phyloP scores from a whole-genome alignment of 495 filamentous ascomycete species.

The Tuber microsphaerosporum region DNA sequence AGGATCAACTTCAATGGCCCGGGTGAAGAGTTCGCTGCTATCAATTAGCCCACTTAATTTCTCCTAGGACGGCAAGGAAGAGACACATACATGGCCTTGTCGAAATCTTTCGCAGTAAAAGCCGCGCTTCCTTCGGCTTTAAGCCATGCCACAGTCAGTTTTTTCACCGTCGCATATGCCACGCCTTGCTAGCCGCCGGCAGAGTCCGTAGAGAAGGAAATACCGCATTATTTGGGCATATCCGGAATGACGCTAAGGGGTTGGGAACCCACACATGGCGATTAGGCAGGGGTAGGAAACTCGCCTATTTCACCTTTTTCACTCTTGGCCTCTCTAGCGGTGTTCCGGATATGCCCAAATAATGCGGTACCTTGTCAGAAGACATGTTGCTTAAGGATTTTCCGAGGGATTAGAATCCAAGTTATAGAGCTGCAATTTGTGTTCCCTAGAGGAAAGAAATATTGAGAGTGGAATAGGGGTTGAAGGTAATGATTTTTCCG shows the following conservation, averaged over 20 bases:
- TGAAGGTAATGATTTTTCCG: too few relatives aligned
- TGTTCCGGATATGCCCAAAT: too few relatives aligned
- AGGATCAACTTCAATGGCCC: conserved; percentile 85
- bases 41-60: neutral
- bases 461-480: neutral
- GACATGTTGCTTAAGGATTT: neutral
- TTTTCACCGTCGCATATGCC: neutral
- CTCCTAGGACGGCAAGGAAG: conserved; percentile 22
- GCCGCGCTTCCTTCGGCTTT: conserved; percentile 98
- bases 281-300: too few relatives aligned
- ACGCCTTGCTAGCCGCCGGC: neutral
- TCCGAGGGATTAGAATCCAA: neutral
- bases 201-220: neutral
- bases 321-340: too few relatives aligned
- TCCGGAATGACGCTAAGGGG: too few relatives aligned
- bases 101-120: conserved; percentile 91
- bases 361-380: conserved; percentile 5
- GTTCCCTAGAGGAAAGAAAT: neutral
- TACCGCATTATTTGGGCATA: too few relatives aligned
- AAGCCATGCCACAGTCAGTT: conserved; percentile 49
- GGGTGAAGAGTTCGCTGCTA: conserved; percentile 62
- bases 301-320: too few relatives aligned
- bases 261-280: too few relatives aligned
- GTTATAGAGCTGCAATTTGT: neutral
- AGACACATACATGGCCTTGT: conserved; percentile 82